phyloP scores from a whole-genome alignment of 2,329 filamentous ascomycete genomes.

The Teratosphaeria zuluensis region DNA sequence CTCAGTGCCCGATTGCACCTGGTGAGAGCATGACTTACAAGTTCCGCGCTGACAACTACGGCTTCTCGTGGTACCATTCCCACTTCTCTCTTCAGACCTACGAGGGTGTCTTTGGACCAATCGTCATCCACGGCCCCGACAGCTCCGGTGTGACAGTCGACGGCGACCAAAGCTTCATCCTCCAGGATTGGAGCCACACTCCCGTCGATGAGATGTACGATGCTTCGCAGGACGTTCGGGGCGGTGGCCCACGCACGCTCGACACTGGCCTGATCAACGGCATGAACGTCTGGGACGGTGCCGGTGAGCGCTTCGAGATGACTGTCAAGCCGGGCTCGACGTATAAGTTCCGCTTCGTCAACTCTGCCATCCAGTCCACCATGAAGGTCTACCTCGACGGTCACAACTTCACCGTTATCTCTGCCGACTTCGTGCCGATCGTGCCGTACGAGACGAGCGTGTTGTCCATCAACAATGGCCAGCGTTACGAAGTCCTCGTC shows the following conservation, averaged over 20 bases:
- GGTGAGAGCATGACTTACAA: slow-evolving; percentile 31
- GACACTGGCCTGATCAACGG: slow-evolving; percentile 38
- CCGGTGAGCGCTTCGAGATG: slow-evolving; percentile 21
- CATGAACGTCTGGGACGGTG: slow-evolving; percentile 27
- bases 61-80: slow-evolving; percentile 32
- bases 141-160: slow-evolving; percentile 27
- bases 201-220: slow-evolving; percentile 23
- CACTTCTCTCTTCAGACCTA: slow-evolving; percentile 34
- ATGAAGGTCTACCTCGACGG: slow-evolving; percentile 35
- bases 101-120: slow-evolving; percentile 30
- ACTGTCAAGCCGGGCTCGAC: slow-evolving; percentile 25
- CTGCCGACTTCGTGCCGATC: slow-evolving; percentile 36
- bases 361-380: slow-evolving; percentile 30
- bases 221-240: slow-evolving; percentile 26
- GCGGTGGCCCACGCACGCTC: slow-evolving; percentile 26
- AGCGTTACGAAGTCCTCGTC: slow-evolving; percentile 40
- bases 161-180: slow-evolving; percentile 27
- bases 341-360: slow-evolving; percentile 35
- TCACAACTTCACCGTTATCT: slow-evolving; percentile 35
- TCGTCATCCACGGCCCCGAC: slow-evolving; percentile 31
- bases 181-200: slow-evolving; percentile 25
- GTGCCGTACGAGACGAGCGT: slow-evolving; percentile 31
- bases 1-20: slow-evolving; percentile 40
- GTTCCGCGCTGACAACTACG: slow-evolving; percentile 30
- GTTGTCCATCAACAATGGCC: slow-evolving; percentile 33